Percentiles rank a stretch among this genome's conserved stretches.
These are phyloP conservation scores for Penicillium sp. DNA, from an alignment of 2,329 filamentous ascomycete species.

Conservation along the genomic window DNA sequence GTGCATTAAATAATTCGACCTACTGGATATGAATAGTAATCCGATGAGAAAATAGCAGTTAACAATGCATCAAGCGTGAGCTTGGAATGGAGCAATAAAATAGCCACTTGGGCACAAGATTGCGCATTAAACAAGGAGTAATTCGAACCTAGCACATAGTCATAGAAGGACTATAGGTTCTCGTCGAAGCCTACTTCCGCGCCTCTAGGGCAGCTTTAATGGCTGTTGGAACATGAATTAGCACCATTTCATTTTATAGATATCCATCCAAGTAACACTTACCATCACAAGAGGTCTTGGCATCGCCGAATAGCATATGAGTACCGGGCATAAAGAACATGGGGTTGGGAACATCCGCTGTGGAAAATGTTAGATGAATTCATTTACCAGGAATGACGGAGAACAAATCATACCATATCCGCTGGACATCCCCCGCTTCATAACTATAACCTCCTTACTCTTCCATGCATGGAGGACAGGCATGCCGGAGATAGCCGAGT, in stretches of 20 bases:
- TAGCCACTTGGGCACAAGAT: not conserved
- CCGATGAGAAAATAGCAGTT: not conserved
- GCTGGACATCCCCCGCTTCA: slow-evolving; percentile 88
- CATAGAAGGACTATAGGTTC: not conserved
- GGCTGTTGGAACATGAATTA: slow-evolving; percentile 29
- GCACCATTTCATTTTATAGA: not conserved
- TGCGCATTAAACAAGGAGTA: not conserved
- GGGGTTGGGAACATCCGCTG: slow-evolving; percentile 84
- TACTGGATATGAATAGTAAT: not conserved
- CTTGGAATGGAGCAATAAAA: not conserved
- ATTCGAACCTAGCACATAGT: not conserved
- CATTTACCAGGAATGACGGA: not conserved
- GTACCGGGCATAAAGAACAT: slow-evolving; percentile 92
- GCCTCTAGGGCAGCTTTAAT: slow-evolving; percentile 45
- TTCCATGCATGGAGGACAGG: slow-evolving; percentile 91
- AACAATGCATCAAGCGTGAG: not conserved
- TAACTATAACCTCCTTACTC: slow-evolving; percentile 87
- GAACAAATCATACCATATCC: slow-evolving; percentile 66
- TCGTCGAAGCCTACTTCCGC: slow-evolving; percentile 25
- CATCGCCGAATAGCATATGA: slow-evolving; percentile 90
- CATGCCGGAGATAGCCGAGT: slow-evolving; percentile 86
- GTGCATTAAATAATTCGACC: not conserved
- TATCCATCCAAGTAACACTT: slow-evolving; percentile 30
- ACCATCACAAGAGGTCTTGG: slow-evolving; percentile 80
- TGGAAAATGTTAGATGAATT: slow-evolving; percentile 8